Evolutionary conservation across 2,329 filamentous ascomycete species (phyloP), one percentile per base, ranked within the genome.

Genomic region (Blastomyces parvus): DNA sequence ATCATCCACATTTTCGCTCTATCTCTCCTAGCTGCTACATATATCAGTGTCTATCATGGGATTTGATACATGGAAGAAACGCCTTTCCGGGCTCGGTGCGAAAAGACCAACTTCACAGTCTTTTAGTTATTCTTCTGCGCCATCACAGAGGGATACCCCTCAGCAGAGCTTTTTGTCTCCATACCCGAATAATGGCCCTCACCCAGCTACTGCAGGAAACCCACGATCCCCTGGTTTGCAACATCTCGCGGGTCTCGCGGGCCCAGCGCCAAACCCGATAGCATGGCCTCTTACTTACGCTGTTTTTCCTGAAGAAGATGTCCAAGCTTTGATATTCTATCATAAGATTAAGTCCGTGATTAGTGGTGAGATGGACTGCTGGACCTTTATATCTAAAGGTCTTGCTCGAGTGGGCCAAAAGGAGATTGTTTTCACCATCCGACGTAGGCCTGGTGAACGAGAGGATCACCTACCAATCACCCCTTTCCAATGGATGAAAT

Each of bases 311-410:
- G 48, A 65, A 22, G 57, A 53, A 13, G 48, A 40, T 2, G 48
- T 65, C 13, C 44, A 63, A 48, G 64, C 42, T 2, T 13, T 63
- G 30, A 53, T 65, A 25, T 63, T 53, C 30, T 36, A 61, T 30
- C 64, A 65, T 61, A 63, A 38, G n/a, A 58, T 65, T 19, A 30
- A 52, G 38, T 61, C 64, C 17, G 60, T 42, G 46, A 27, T 63
- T n/a, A 61, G 59, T 7, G 64, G 62, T n/a, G 58, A 63, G 19
- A 36, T 65, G 19, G 30, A 63, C 36, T 65, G 64, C 25, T 65
- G 64, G 64, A 65, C 64, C 42, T 65, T 59, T 53, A 65, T 65
- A n/a, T 65, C 64, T 13, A 50, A 61, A 36, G 64, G 64, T 13
- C 44, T 65, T 52, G 48, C 48, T 27, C 50, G 7, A 61, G 52